Percentiles rank a stretch among this genome's conserved stretches.
Conservation (phyloP, 192 early-diverging fungal genomes). For the Backusella psychrophila region DNA sequence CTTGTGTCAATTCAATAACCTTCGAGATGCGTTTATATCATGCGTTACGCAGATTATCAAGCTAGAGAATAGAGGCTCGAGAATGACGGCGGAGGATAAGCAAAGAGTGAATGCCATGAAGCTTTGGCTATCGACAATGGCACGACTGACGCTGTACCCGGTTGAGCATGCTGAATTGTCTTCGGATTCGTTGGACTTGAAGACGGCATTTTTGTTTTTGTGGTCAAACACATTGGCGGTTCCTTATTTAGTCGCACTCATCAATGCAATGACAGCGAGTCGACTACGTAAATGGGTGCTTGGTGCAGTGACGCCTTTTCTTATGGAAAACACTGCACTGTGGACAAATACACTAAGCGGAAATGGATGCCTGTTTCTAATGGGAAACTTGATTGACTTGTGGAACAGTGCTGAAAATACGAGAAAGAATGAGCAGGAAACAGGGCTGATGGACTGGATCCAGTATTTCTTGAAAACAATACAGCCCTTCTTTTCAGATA, state of each 20-base stretch:
- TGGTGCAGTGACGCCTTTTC: background rate
- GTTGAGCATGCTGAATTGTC: conserved; percentile 13
- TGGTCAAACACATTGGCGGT: background rate
- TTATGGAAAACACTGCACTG: background rate
- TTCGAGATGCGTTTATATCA: background rate
- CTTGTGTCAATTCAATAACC: background rate
- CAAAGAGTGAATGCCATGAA: conserved; percentile 18
- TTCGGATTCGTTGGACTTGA: background rate
- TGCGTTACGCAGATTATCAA: conserved; percentile 7
- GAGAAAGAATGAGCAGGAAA: background rate
- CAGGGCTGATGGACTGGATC: background rate
- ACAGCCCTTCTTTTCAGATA: conserved; percentile 6
- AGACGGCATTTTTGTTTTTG: background rate
- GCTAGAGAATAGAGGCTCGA: conserved; percentile 11
- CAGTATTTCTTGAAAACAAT: background rate
- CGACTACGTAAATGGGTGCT: conserved; percentile 2
- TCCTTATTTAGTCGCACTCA: conserved; percentile 2
- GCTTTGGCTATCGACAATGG: conserved; percentile 28
- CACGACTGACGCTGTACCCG: conserved; percentile 15
- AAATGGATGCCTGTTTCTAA: conserved; percentile 30
- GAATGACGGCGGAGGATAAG: background rate
- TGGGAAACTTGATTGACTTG: conserved; percentile 27
- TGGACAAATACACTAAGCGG: conserved; percentile 8
- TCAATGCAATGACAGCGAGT: background rate
- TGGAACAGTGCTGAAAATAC: background rate